Conservation (phyloP, 2,329 filamentous ascomycete genomes). For the Colletotrichum falcatum region DNA sequence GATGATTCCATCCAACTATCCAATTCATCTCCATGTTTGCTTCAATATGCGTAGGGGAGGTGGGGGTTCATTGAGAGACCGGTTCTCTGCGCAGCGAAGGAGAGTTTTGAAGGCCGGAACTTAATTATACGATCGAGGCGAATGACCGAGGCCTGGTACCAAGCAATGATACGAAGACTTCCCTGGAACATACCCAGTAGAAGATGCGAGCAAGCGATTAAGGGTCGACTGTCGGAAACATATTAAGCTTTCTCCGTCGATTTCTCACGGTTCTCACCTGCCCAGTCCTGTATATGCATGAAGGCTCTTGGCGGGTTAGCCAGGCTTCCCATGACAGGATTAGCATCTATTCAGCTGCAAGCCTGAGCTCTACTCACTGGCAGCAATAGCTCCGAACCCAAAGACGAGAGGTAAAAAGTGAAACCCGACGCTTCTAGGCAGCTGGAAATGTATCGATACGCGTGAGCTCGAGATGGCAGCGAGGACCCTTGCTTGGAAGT, state of each 20-base stretch:
- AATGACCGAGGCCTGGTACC: not conserved
- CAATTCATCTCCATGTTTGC: slow-evolving; percentile 3
- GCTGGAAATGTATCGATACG: not conserved
- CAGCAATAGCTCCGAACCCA: not conserved
- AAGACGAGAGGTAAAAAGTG: not conserved
- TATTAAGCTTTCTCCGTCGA: not conserved
- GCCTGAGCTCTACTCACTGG: not conserved
- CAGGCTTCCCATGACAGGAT: not conserved
- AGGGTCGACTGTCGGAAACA: not conserved
- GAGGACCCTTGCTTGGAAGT: slow-evolving; percentile 18
- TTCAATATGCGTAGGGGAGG: too few relatives aligned
- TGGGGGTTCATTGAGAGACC: not conserved
- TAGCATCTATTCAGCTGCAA: not conserved
- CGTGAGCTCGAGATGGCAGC: slow-evolving; percentile 6
- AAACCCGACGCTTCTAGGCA: not conserved
- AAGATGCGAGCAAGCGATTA: not conserved
- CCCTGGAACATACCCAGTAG: not conserved
- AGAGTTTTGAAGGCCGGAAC: not conserved
- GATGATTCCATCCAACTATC: not conserved
- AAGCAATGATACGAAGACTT: not conserved
- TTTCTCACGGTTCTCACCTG: not conserved
- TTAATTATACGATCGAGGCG: not conserved
- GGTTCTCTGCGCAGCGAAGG: not conserved
- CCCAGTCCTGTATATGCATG: not conserved
- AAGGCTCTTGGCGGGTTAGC: not conserved